Conservation (phyloP, 441 rosid genomes). For the Flueggea neowawraea region DNA sequence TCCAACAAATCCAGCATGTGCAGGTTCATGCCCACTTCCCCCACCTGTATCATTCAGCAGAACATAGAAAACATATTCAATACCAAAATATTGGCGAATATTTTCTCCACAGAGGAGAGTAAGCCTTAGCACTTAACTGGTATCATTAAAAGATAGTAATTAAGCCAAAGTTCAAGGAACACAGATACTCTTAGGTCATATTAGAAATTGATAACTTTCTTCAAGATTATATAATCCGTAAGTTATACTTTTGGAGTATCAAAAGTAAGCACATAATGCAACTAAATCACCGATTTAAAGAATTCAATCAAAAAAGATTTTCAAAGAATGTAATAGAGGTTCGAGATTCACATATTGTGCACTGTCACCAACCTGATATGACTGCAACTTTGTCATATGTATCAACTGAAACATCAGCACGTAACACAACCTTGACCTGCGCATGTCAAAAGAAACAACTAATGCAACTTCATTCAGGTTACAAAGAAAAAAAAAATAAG, state of each 20-base stretch:
- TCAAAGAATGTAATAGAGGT: background rate
- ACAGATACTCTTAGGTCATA: too few species aligned
- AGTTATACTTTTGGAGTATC: too few species aligned
- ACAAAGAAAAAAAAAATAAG: too few species aligned
- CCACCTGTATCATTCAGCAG: constrained; percentile 53
- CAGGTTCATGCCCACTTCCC: constrained; percentile 99
- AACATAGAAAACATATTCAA: background rate
- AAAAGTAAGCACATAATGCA: too few species aligned
- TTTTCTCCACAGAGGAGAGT: too few species aligned
- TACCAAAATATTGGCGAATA: background rate
- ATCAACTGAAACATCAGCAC: constrained; percentile 76
- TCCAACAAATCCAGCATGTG: constrained; percentile 97
- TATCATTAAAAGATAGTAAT: too few species aligned
- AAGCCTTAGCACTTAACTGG: too few species aligned
- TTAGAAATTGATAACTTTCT: too few species aligned
- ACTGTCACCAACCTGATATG: constrained; percentile 66
- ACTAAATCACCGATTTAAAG: too few species aligned
- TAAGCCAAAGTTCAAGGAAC: too few species aligned
- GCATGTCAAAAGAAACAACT: background rate
- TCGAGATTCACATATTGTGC: constrained; percentile 1
- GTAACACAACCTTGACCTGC: constrained; percentile 90
- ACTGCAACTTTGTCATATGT: constrained; percentile 82
- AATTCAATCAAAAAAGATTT: background rate
- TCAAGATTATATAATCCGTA: too few species aligned
- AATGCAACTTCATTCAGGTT: background rate